Conservation (phyloP, 2,329 filamentous ascomycete species). For the Drechslerella dactyloides region DNA sequence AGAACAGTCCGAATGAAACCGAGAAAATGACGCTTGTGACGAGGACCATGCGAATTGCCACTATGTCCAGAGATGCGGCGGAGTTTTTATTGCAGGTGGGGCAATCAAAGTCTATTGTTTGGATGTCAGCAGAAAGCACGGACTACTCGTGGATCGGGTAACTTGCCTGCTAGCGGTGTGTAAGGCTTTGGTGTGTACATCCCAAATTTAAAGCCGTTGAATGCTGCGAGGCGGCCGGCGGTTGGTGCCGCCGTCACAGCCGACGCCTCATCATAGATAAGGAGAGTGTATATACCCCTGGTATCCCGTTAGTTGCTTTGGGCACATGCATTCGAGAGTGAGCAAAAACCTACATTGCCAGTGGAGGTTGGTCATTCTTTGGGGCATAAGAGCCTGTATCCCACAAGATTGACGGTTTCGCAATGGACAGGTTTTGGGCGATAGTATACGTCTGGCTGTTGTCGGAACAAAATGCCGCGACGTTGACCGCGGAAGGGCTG, state of each 20-base stretch:
- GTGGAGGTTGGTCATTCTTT: slow-evolving; percentile 30
- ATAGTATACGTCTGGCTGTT: slow-evolving; percentile 68
- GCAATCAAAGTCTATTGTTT: slow-evolving; percentile 59
- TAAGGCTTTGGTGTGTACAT: slow-evolving; percentile 68
- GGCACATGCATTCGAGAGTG: background rate
- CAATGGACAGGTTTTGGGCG: slow-evolving; percentile 65
- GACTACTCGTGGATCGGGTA: background rate
- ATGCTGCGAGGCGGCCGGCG: slow-evolving; percentile 65
- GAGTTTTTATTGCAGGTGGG: slow-evolving; percentile 61
- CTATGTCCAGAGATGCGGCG: slow-evolving; percentile 59
- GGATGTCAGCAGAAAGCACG: slow-evolving; percentile 3
- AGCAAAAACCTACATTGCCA: slow-evolving; percentile 60
- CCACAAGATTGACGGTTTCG: slow-evolving; percentile 66
- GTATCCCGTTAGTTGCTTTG: slow-evolving; percentile 8
- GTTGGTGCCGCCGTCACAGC: slow-evolving; percentile 63
- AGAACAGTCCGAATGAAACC: slow-evolving; percentile 38
- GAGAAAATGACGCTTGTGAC: slow-evolving; percentile 30
- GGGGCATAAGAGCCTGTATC: slow-evolving; percentile 61
- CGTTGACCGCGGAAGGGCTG: slow-evolving; percentile 67
- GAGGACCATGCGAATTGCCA: slow-evolving; percentile 60
- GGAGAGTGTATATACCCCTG: slow-evolving; percentile 68
- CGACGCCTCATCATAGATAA: slow-evolving; percentile 67
- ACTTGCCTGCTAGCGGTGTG: slow-evolving; percentile 62
- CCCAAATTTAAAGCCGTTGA: slow-evolving; percentile 65
- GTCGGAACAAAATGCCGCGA: slow-evolving; percentile 67